Percentiles rank a stretch among this genome's conserved stretches.
phyloP scores from a whole-genome alignment of 352 stramenopile genomes.

The Globisporangium emineosum region DNA sequence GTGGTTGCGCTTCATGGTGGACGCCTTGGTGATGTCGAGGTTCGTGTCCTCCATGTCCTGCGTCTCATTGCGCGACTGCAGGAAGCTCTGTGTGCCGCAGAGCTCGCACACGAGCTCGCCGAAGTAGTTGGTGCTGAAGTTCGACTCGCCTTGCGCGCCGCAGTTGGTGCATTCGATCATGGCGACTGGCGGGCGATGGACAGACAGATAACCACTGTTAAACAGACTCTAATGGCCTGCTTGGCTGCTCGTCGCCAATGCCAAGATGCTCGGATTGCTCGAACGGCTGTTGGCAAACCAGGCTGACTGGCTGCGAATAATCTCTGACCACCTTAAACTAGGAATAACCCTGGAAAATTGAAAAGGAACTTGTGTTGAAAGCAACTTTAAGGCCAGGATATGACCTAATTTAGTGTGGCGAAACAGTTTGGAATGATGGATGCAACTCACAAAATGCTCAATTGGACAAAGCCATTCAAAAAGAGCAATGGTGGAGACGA shows the following conservation, averaged over 20 bases:
- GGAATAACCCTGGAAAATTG: not conserved
- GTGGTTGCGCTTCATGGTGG: constrained; percentile 29
- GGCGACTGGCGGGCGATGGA: not conserved
- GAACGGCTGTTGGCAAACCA: not conserved
- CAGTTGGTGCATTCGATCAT: constrained; percentile 80
- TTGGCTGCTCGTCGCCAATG: not conserved
- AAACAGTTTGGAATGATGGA: not conserved
- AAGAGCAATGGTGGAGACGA: constrained; percentile 6
- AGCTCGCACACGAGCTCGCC: constrained; percentile 84
- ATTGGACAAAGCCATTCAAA: not conserved
- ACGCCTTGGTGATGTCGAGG: constrained; percentile 34
- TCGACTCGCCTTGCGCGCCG: constrained; percentile 64
- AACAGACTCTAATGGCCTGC: not conserved
- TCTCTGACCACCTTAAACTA: constrained; percentile 5
- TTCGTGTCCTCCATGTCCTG: constrained; percentile 77
- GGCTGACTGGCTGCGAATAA: not conserved
- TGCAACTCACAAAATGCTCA: not conserved
- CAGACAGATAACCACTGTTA: not conserved
- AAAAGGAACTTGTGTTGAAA: not conserved
- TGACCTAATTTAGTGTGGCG: not conserved
- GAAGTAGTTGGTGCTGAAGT: constrained; percentile 85
- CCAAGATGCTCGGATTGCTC: not conserved
- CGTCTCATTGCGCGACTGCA: constrained; percentile 80
- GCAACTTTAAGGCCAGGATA: not conserved
- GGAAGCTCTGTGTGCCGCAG: constrained; percentile 80